These are phyloP conservation scores for Penicillium hordei DNA, from an alignment of 2,329 filamentous ascomycete genomes.

Conservation along the genomic window DNA sequence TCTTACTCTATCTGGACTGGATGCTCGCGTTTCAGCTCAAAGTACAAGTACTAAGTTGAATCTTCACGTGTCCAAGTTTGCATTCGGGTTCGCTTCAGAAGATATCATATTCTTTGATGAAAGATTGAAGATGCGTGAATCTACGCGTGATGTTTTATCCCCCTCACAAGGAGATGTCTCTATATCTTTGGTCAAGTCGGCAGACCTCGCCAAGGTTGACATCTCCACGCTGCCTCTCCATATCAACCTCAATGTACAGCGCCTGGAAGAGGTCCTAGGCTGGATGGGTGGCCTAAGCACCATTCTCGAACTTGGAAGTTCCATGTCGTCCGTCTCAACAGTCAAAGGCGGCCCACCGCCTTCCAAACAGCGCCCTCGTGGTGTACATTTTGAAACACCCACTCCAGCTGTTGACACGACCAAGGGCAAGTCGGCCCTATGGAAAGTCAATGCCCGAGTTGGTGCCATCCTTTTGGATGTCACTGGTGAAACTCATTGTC, in stretches of 20 bases:
- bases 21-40: constrained; percentile 23
- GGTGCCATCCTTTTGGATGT: constrained; percentile 75
- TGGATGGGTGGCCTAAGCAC: constrained; percentile 92
- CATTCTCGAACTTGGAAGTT: constrained; percentile 82
- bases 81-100: constrained; percentile 50
- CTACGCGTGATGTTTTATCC: constrained; percentile 42
- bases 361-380: constrained; percentile 41
- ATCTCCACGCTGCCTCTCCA: constrained; percentile 75
- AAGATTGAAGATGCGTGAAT: constrained; percentile 47
- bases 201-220: constrained; percentile 49
- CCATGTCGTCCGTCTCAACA: constrained; percentile 72
- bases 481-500: constrained; percentile 72
- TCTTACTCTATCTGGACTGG: constrained; percentile 27
- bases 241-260: constrained; percentile 73
- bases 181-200: constrained; percentile 35
- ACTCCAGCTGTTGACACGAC: constrained; percentile 31
- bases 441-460: constrained; percentile 73
- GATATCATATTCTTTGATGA: constrained; percentile 55
- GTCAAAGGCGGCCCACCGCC: constrained; percentile 38
- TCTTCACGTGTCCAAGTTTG: constrained; percentile 44
- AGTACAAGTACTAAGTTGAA: constrained; percentile 28
- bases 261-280: constrained; percentile 79
- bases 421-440: constrained; percentile 22
- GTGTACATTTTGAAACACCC: constrained; percentile 58
- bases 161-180: constrained; percentile 42